Percentiles rank a stretch among this genome's conserved stretches.
phyloP scores from a whole-genome alignment of 257 asterid genomes.

The Solanum corneliomulleri region DNA sequence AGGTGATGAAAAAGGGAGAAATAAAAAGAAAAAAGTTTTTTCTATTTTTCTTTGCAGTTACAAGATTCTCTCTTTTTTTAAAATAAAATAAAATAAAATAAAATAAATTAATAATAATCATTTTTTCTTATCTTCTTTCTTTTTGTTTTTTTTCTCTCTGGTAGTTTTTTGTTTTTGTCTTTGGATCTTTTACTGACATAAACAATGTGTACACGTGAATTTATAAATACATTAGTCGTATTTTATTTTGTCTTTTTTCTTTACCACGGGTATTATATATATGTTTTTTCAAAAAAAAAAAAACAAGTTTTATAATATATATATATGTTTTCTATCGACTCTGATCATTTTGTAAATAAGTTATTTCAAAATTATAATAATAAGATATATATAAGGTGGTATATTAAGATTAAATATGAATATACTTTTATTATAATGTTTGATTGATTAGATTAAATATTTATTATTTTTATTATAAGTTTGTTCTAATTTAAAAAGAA shows the following conservation, averaged over 20 bases:
- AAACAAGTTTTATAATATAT: too few species aligned
- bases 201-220: conserved; percentile 55
- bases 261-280: not conserved
- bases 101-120: not conserved
- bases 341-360: too few species aligned
- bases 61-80: not conserved
- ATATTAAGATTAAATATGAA: not conserved
- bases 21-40: not conserved
- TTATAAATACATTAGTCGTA: not conserved
- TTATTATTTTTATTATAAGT: too few species aligned
- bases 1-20: not conserved
- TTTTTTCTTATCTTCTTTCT: not conserved
- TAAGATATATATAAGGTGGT: not conserved
- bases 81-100: too few species aligned
- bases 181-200: conserved; percentile 41
- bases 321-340: too few species aligned
- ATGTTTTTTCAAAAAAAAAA: not conserved
- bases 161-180: conserved; percentile 23
- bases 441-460: not conserved
- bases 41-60: not conserved
- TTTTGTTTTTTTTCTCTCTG: not conserved
- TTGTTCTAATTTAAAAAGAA: too few species aligned
- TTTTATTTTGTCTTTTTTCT: not conserved
- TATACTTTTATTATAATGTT: not conserved
- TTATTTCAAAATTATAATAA: too few species aligned